A percentile compares a stretch with the other conserved stretches of the same genome.
Evolutionary conservation across 371 early-diverging fungal species (phyloP).

Genomic region (Mucor indicus): DNA sequence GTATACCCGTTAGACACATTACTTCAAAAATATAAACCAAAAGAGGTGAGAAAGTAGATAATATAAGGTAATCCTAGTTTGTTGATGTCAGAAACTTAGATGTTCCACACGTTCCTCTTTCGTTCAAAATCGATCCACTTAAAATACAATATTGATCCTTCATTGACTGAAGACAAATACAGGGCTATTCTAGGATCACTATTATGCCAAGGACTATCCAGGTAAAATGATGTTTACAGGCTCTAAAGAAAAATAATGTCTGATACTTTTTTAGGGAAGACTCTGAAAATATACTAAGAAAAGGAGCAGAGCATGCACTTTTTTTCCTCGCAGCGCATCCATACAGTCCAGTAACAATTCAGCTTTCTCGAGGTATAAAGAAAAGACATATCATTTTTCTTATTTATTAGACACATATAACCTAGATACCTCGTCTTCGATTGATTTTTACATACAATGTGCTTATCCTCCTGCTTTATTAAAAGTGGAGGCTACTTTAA

Average conservation of each 20-base stretch:
- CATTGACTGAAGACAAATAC: constrained; percentile 8
- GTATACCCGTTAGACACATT: constrained; percentile 8
- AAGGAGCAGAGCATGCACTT: constrained; percentile 13
- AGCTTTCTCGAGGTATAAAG: constrained; percentile 5
- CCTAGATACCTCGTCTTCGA: constrained; percentile 8
- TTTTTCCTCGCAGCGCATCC: constrained; percentile 17
- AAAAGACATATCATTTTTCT: not conserved
- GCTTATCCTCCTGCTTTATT: constrained; percentile 13
- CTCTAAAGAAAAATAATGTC: not conserved
- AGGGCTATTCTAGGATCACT: constrained; percentile 9
- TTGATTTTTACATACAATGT: constrained; percentile 17
- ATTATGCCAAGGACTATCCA: constrained; percentile 15
- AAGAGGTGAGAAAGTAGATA: not conserved
- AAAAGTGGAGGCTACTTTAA: constrained; percentile 10
- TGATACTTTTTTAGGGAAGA: not conserved
- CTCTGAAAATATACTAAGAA: constrained; percentile 2
- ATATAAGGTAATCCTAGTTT: not conserved
- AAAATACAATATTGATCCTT: not conserved
- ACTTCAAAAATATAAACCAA: not conserved
- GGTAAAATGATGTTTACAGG: not conserved
- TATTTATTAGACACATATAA: not conserved
- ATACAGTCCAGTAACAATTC: constrained; percentile 12
- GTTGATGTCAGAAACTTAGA: not conserved
- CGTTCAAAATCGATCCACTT: constrained; percentile 1
- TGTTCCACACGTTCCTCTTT: not conserved